phyloP scores from a whole-genome alignment of 1,284 basidiomycete species.

The Hymenochaete sp. region DNA sequence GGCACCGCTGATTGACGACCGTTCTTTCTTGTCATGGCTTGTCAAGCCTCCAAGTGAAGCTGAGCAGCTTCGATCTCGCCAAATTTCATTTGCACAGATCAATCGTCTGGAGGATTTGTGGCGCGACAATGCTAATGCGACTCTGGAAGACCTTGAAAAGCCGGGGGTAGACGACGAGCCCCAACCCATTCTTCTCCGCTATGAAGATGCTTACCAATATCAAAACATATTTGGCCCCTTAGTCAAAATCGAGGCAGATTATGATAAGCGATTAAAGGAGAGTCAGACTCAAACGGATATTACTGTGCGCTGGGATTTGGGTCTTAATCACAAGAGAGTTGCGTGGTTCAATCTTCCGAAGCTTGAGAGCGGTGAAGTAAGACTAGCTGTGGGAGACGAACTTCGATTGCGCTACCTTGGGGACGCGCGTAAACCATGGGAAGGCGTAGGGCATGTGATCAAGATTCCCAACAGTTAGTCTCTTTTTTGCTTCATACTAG shows the following conservation, averaged over 20 bases:
- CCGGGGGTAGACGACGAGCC: conserved; percentile 96
- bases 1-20: conserved; percentile 97
- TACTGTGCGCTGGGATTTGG: conserved; percentile 93
- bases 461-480: conserved; percentile 96
- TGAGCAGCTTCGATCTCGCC: conserved; percentile 90
- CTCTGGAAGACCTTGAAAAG: conserved; percentile 93
- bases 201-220: conserved; percentile 99
- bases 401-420: conserved; percentile 85
- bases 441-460: conserved; percentile 95
- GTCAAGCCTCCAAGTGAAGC: conserved; percentile 95
- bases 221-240: conserved; percentile 98
- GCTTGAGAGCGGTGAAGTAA: conserved; percentile 95
- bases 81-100: conserved; percentile 95
- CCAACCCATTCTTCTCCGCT: conserved; percentile 80
- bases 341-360: conserved; percentile 97
- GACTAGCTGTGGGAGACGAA: conserved; percentile 95
- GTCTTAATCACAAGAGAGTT: conserved; percentile 94
- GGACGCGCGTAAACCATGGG: conserved; percentile 87
- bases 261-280: conserved; percentile 96
- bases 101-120: conserved; percentile 96
- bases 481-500: conserved; percentile 1
- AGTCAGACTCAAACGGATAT: conserved; percentile 98
- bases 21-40: conserved; percentile 97
- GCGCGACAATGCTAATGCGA: conserved; percentile 93
- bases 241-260: conserved; percentile 99